phyloP scores from a whole-genome alignment of 2,329 filamentous ascomycete species.

The Pyrenophora graminea region DNA sequence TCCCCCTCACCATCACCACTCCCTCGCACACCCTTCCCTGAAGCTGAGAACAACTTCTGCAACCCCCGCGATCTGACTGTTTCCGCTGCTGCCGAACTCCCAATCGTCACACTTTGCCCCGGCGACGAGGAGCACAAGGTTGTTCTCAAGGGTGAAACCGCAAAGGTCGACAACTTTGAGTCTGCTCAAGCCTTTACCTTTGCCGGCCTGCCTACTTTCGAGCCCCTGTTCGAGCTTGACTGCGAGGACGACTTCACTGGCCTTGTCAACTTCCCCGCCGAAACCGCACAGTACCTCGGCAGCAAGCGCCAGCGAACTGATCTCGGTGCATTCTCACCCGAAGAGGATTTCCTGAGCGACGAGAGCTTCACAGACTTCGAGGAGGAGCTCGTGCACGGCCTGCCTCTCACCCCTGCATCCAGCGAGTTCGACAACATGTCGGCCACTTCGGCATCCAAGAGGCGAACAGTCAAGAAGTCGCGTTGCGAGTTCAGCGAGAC shows the following conservation, averaged over 20 bases:
- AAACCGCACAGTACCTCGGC: constrained; percentile 63
- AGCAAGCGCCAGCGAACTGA: constrained; percentile 75
- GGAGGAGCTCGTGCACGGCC: constrained; percentile 66
- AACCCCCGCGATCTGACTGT: constrained; percentile 90
- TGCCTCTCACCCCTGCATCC: constrained; percentile 64
- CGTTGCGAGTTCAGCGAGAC: constrained; percentile 39
- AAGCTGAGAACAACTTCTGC: constrained; percentile 81
- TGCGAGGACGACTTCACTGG: constrained; percentile 86
- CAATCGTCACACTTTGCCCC: constrained; percentile 64
- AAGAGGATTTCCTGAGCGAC: constrained; percentile 78
- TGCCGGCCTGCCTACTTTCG: constrained; percentile 71
- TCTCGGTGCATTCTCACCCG: constrained; percentile 63
- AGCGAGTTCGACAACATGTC: constrained; percentile 51
- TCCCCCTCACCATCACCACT: constrained; percentile 85
- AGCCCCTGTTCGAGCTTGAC: constrained; percentile 87
- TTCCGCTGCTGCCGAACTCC: constrained; percentile 64
- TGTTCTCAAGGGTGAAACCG: constrained; percentile 53
- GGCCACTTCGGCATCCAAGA: constrained; percentile 26
- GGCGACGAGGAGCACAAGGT: constrained; percentile 65
- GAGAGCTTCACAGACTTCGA: constrained; percentile 78
- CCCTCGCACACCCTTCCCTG: constrained; percentile 68
- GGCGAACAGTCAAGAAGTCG: constrained; percentile 36
- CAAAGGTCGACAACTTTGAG: constrained; percentile 46
- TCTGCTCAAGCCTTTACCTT: constrained; percentile 47
- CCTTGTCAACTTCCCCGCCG: constrained; percentile 70